Percentiles rank a stretch among this genome's conserved stretches.
Evolutionary conservation across 179 eudicot genomes (phyloP).

Genomic region (Beta macrorhiza): DNA sequence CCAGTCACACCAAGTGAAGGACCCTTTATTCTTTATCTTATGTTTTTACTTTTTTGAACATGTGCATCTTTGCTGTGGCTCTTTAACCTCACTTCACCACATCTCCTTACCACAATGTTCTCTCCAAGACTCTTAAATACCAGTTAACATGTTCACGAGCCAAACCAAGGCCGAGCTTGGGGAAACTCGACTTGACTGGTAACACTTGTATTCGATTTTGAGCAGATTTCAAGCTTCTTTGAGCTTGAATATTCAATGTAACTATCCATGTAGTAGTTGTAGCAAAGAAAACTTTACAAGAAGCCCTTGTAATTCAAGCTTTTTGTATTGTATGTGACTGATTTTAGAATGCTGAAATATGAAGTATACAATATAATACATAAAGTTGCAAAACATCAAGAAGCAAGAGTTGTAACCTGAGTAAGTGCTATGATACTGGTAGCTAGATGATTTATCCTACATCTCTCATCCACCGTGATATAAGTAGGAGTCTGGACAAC

Average conservation of each 20-base stretch:
- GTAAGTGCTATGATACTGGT: slow-evolving; percentile 90
- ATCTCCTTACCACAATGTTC: not conserved
- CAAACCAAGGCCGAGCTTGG: too few relatives aligned
- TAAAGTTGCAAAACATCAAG: not conserved
- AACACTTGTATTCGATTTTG: too few relatives aligned
- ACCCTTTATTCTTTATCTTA: not conserved
- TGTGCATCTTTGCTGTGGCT: not conserved
- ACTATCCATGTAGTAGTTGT: too few relatives aligned
- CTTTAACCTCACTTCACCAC: not conserved
- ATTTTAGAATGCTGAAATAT: too few relatives aligned
- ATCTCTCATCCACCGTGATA: slow-evolving; percentile 76
- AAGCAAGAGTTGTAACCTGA: slow-evolving; percentile 50
- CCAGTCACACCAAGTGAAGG: slow-evolving; percentile 1
- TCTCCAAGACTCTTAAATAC: not conserved
- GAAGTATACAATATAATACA: not conserved
- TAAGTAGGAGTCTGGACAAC: slow-evolving; percentile 61
- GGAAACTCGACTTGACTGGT: too few relatives aligned
- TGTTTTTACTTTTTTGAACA: not conserved
- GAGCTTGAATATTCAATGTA: too few relatives aligned
- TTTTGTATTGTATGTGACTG: too few relatives aligned
- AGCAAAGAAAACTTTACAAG: too few relatives aligned
- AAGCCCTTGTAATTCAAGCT: too few relatives aligned
- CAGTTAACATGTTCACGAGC: too few relatives aligned
- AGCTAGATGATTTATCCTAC: slow-evolving; percentile 89
- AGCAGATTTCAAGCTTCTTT: too few relatives aligned